phyloP scores from a whole-genome alignment of 306 rosid genomes.

The Argentina anserina region DNA sequence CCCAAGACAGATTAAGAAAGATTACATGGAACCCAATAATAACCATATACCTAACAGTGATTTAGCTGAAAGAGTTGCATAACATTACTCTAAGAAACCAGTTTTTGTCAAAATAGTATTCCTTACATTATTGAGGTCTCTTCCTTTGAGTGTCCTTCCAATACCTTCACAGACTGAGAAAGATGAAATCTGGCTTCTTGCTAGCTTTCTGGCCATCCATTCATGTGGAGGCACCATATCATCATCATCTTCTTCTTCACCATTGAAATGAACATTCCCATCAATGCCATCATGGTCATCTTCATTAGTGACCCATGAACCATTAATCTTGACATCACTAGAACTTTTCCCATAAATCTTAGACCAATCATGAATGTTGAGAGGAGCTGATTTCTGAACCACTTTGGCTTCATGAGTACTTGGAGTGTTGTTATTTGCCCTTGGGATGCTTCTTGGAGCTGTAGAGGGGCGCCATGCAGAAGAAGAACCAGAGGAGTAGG shows the following conservation, averaged over 20 bases:
- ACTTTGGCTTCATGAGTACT: conserved; percentile 28
- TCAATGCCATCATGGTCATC: neutral
- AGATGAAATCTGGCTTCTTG: conserved; percentile 83
- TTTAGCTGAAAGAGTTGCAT: neutral
- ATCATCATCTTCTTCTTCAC: conserved; percentile 37
- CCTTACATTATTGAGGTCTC: conserved; percentile 94
- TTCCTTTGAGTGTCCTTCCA: conserved; percentile 90
- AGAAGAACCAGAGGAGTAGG: conserved; percentile 29
- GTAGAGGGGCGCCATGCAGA: conserved; percentile 48
- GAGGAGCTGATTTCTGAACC: conserved; percentile 59
- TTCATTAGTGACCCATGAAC: conserved; percentile 17
- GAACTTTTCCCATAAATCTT: conserved; percentile 60
- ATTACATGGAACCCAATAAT: conserved; percentile 22
- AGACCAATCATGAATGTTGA: conserved; percentile 84
- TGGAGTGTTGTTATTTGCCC: conserved; percentile 23
- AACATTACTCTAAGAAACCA: conserved; percentile 75
- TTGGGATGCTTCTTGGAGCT: conserved; percentile 53
- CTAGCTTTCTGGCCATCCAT: conserved; percentile 86
- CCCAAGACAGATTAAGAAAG: neutral
- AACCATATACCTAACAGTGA: neutral
- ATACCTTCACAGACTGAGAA: conserved; percentile 89
- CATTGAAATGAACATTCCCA: conserved; percentile 9
- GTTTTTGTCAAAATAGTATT: conserved; percentile 77
- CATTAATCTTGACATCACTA: conserved; percentile 12
- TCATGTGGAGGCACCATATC: conserved; percentile 90